phyloP scores from a whole-genome alignment of 257 asterid species.

The Solanum virginianum region DNA sequence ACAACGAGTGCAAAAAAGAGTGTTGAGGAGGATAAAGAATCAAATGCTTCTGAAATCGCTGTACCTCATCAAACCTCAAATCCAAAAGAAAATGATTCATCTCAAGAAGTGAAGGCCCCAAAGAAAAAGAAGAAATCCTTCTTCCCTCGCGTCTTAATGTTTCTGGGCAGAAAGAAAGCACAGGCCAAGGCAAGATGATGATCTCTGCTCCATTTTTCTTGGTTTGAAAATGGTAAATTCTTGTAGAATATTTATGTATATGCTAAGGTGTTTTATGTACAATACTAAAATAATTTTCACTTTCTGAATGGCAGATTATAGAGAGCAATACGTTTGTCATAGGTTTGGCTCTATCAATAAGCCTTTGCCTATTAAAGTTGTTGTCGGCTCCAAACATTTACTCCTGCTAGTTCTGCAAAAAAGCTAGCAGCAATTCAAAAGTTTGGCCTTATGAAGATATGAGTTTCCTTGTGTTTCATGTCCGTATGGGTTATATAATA shows the following conservation, averaged over 20 bases:
- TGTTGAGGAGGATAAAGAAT: slow-evolving; percentile 22
- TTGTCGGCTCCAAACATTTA: not conserved
- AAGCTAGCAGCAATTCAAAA: not conserved
- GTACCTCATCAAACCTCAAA: slow-evolving; percentile 16
- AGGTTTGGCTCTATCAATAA: not conserved
- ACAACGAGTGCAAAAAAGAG: slow-evolving; percentile 20
- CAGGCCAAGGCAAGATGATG: slow-evolving; percentile 19
- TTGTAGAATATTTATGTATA: not conserved
- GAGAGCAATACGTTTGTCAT: not conserved
- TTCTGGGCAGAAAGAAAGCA: slow-evolving; percentile 31
- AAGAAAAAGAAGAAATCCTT: slow-evolving; percentile 65
- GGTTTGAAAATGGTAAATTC: not conserved
- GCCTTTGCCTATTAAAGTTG: not conserved
- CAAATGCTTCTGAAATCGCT: slow-evolving; percentile 10
- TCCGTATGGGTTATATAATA: not conserved
- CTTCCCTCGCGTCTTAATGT: slow-evolving; percentile 46
- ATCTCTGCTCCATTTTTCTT: slow-evolving; percentile 4
- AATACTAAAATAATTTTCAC: not conserved
- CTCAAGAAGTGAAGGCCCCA: slow-evolving; percentile 21
- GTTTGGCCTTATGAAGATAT: not conserved
- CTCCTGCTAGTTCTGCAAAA: not conserved
- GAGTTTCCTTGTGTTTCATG: not conserved
- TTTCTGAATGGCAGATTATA: not conserved
- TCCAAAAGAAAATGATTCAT: slow-evolving; percentile 36
- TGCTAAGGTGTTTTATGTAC: not conserved